Evolutionary conservation across 768 basidiomycete genomes (phyloP), one percentile per base, ranked within the genome.

Genomic region (Dacryopinax primogenitus): DNA sequence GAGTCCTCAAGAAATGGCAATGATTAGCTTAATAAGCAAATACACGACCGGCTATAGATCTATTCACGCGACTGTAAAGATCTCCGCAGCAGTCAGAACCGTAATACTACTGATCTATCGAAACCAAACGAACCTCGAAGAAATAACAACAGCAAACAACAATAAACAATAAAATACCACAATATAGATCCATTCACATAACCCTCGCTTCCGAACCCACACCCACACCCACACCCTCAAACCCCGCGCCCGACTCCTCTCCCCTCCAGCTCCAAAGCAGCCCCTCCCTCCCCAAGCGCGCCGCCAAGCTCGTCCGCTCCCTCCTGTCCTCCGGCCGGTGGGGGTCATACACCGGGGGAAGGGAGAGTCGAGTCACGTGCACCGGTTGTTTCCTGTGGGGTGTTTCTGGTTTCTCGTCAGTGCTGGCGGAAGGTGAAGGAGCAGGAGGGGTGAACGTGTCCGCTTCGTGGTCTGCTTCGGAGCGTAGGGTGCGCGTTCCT

Each of bases 271-370:
- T 30, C 51, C 51, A 58, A 15, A 58, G 30, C 51, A 58, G 26
- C 13, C 51, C 51, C 51, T 58, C 51, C 51, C 26, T 58, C 26
- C 51, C 51, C 51, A 58, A 21, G 26, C 51, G 23, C 51, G 51
- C 51, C 13, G 26, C 26, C 13, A 58, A 30, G 51, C 51, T 58
- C 23, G 51, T 58, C 13, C 51, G 11, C 18, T 58, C 51, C 13
- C 51, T 30, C 13, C 51, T 13, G 51, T 58, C 51, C 7, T 47
- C 45, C 45, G 45, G 45, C 23, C 51, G 51, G 11, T 18, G 11
- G 51, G 11, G 13, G 13, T 58, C 51, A 6, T 58, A 13, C 30
- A 32, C 13, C 51, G 51, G 13, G 18, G 51, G 51, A 30, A 58
- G 51, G 11, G 51, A 58, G 30, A 58, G 51, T 9, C 51, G 51